Evolutionary conservation across 306 rosid species (phyloP), one percentile per base, ranked within the genome.

Genomic region (Astragalus membranaceus): DNA sequence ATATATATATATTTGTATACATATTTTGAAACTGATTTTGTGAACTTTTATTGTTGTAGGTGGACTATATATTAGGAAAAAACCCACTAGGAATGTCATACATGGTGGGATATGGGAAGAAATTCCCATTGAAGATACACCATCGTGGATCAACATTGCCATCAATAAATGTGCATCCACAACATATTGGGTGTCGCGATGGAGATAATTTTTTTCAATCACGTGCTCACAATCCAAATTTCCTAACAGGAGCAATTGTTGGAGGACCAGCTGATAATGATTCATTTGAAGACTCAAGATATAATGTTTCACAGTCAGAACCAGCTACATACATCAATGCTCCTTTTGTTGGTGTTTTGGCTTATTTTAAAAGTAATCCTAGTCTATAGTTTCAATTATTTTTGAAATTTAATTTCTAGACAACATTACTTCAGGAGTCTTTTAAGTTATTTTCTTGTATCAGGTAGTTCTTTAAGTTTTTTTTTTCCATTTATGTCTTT

Each of bases 71-170:
- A 41, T 11, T 88, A 11, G 87, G 94, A 66, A 72, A 62, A 8
- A 85, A 88, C 64, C 94, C 94, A 41, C 3, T 79, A 43, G 69
- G 74, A 7, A 84, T 85, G 88, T 85, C 88, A 7, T 88, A 88
- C 68, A 85, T 82, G 90, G 88, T 85, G 41, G 94, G 90, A 6
- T 84, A 72, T 36, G 72, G 90, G 8, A 0, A 1, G 0, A 82
- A 85, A 32, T 84, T 13, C 30, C 89, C 88, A 9, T 61, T 55
- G 4, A 78, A 41, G 54, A 75, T 84, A 42, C 91, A 85, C 15
- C 91, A 88, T 10, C 81, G 86, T 0, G 95, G 69, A 4, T 82
- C 95, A 0, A 44, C 79, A 2, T 1, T 78, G 11, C 85, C 91
- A 3, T 80, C 86, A 0, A 3, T 75, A 0, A 75, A 7, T 3